Evolutionary conservation across 1,139 yeast genomes (phyloP), one percentile per base, ranked within the genome.

Genomic region (Scheffersomyces insectosa): DNA sequence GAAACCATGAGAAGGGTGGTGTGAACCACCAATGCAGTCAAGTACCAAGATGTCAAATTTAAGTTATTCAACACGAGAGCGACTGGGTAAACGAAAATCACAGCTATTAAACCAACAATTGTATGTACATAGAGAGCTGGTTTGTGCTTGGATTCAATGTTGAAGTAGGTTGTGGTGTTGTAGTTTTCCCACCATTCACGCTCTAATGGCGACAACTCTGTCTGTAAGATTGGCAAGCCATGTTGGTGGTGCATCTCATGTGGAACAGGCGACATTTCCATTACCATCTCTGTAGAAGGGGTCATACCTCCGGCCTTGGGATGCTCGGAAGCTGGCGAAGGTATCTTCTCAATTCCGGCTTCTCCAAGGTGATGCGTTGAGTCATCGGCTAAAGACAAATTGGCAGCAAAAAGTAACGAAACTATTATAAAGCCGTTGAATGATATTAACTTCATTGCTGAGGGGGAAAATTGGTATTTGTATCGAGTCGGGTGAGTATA

Each of bases 111-210:
- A 20, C 82, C 66, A 14, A 80, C 59, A 2, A 60, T 56, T 8
- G 83, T 68, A 56, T 91, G 98, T 38, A 74, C 56, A 54, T 73
- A 70, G 38, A 91, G 67, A 2, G 83, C 76, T n/a, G 71, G 49
- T 47, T 79, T 76, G 51, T 77, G 77, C 4, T 72, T 63, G 1
- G 76, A 59, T 1, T 76, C 78, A n/a, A 80, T 66, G 10, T 78
- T 81, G 64, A 88, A 80, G 62, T 78, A 90, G 11, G 89, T 85
- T 5, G 95, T 85, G n/a, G 95, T 81, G 56, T 87, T 82, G 65
- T 89, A 91, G 32, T 65, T 63, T 43, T 83, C 84, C 98, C 98
- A 91, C 63, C 76, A 90, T 23, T 75, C 62, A 43, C 82, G 70
- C 63, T 90, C 97, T 42, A 82, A 85, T 0, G 93, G 87, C 33